Conservation (phyloP, 441 rosid species). For the Sinapis alba region DNA sequence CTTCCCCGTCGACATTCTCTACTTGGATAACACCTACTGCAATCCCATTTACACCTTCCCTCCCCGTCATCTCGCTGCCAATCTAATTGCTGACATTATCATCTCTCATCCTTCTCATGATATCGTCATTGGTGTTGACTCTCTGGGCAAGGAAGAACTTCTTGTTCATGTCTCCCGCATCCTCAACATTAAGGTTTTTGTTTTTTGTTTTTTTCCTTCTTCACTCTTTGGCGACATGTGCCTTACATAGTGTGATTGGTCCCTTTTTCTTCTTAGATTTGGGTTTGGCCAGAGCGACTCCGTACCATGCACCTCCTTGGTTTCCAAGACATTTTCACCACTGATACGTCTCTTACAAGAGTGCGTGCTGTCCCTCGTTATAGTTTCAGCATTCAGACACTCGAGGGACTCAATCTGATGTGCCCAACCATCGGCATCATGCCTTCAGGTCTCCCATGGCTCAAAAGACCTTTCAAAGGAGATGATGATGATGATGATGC, state of each 20-base stretch:
- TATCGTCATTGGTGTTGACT: conserved; percentile 67
- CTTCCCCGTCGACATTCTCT: conserved; percentile 49
- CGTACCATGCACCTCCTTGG: conserved; percentile 86
- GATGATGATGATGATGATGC: too few relatives aligned
- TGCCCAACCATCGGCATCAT: conserved; percentile 75
- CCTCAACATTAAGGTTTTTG: conserved; percentile 53
- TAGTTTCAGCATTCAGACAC: conserved; percentile 72
- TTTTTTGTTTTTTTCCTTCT: not conserved
- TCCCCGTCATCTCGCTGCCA: conserved; percentile 55
- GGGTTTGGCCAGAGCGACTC: conserved; percentile 96
- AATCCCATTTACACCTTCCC: conserved; percentile 72
- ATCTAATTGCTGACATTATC: conserved; percentile 67
- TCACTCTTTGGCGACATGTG: not conserved
- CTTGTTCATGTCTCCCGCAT: conserved; percentile 54
- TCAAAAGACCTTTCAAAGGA: conserved; percentile 45
- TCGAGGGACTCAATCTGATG: conserved; percentile 51
- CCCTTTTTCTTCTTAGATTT: conserved; percentile 51
- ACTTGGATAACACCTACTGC: conserved; percentile 82
- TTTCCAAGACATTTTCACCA: conserved; percentile 41
- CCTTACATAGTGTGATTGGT: not conserved
- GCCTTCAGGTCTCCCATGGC: conserved; percentile 92
- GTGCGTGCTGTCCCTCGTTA: conserved; percentile 62
- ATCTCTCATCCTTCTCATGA: conserved; percentile 71
- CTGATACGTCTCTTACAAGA: conserved; percentile 12
- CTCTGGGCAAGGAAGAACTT: conserved; percentile 79